Percentiles rank a stretch among this genome's conserved stretches.
These are phyloP conservation scores for Auxenochlorella pyrenoidosa DNA, from an alignment of 139 green algal species.

Conservation along the genomic window DNA sequence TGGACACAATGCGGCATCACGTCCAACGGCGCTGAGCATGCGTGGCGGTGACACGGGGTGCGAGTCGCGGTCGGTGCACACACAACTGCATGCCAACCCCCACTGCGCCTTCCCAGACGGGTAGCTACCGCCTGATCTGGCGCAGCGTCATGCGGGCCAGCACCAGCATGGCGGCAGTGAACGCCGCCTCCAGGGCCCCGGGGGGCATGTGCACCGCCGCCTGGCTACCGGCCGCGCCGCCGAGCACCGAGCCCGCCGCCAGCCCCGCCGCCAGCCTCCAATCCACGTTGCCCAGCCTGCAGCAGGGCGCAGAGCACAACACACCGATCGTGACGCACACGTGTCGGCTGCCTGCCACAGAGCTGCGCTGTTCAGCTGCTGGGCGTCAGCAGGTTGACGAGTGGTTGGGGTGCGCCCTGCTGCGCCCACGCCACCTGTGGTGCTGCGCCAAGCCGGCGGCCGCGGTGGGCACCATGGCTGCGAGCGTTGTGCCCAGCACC, in stretches of 20 bases:
- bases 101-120: too few species aligned
- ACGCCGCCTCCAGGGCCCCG: slow-evolving; percentile 63
- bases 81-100: too few species aligned
- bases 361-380: too few species aligned
- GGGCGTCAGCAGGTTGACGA: too few species aligned
- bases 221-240: slow-evolving; percentile 56
- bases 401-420: too few species aligned
- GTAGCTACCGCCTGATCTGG: background rate
- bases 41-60: too few species aligned
- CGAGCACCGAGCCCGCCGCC: slow-evolving; percentile 58
- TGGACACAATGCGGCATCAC: too few species aligned
- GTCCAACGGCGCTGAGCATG: too few species aligned
- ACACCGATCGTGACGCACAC: too few species aligned
- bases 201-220: slow-evolving; percentile 59
- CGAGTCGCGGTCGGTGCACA: too few species aligned
- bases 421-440: background rate
- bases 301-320: too few species aligned
- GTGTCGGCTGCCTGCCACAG: too few species aligned
- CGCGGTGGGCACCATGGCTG: slow-evolving; percentile 70
- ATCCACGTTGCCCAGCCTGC: slow-evolving; percentile 74
- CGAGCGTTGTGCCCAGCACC: slow-evolving; percentile 69
- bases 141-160: slow-evolving; percentile 65
- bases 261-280: slow-evolving; percentile 67
- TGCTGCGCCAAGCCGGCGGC: slow-evolving; percentile 64
- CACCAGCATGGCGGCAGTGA: slow-evolving; percentile 68